Base-by-base conservation (phyloP, 108 stramenopile genomes). In the Conticribra weissflogii region DNA sequence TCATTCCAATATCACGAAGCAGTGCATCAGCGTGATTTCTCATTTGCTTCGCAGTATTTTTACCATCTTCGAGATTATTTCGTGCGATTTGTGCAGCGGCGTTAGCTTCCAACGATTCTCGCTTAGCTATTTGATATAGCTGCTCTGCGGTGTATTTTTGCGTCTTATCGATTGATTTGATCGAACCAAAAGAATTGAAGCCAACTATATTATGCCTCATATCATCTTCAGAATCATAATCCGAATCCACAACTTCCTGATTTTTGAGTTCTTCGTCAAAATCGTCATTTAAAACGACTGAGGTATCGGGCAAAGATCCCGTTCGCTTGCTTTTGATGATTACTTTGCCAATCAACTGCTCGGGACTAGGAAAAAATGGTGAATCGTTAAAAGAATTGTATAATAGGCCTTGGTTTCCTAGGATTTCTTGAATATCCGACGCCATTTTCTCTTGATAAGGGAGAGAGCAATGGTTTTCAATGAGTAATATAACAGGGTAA, bases 391-490 rank as follows among this genome's bases (percentile, higher is more conserved):
- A 59, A 55, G 55, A 27, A 41, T 50, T 71, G 81, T 59, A 83
- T 76, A 74, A 72, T 56, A 88, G 22, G 33, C 74, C 74, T 29
- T 60, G 36, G 47, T 70, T 60, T 51, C 81, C 87, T 25, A 93
- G 67, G 36, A 86, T 81, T 9, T 73, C 30, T 25, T 73, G 61
- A 17, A 93, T 57, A 30, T 85, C 74, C 1, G 83, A 56, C 0
- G 95, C 94, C 89, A 97, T 81, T 23, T 64, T 81, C 61, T 87
- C 49, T 83, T 98, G 97, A 66, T 78, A 83, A 25, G 62, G 48
- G 34, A 85, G 60, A 14, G 82, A 82, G 72, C 98, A 99, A 83
- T 98, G 97, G 72, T 96, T 97, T 81, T 99, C 97, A 46, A 99
- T 83, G 9, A 90, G 81, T 29, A 99, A 58, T 57, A 99, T 95